Evolutionary conservation across 116 monocot genomes (phyloP).

Genomic region (Phalaenopsis hybrid): DNA sequence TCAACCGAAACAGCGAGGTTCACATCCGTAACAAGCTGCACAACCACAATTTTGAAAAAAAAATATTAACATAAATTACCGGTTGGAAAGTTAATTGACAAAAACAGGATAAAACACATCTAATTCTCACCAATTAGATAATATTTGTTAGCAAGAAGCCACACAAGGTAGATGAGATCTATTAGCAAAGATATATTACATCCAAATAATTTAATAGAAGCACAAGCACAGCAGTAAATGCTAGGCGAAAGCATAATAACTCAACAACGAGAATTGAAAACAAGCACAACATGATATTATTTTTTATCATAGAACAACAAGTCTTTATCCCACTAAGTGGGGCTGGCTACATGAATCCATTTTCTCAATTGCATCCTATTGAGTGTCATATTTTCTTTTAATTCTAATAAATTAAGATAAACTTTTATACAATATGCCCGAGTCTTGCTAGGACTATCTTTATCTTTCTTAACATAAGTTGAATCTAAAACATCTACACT

Average conservation of each 20-base stretch:
- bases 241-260: not conserved
- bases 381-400: too few species aligned
- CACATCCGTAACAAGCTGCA: conserved; percentile 92
- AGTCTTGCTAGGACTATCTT: too few species aligned
- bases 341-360: too few species aligned
- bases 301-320: too few species aligned
- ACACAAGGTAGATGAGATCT: not conserved
- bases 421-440: too few species aligned
- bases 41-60: not conserved
- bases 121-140: not conserved
- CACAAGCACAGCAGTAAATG: not conserved
- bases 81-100: not conserved
- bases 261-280: not conserved
- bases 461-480: too few species aligned
- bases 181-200: not conserved
- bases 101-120: not conserved
- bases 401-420: too few species aligned
- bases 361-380: too few species aligned
- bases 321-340: too few species aligned
- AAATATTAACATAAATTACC: conserved; percentile 1
- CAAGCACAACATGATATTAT: not conserved
- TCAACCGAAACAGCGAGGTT: conserved; percentile 96
- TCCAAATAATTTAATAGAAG: not conserved
- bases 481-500: too few species aligned
- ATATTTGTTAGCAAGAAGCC: not conserved